Percentiles rank a stretch among this genome's conserved stretches.
phyloP scores from a whole-genome alignment of 2,329 filamentous ascomycete species.

The Colletotrichum zoysiae region DNA sequence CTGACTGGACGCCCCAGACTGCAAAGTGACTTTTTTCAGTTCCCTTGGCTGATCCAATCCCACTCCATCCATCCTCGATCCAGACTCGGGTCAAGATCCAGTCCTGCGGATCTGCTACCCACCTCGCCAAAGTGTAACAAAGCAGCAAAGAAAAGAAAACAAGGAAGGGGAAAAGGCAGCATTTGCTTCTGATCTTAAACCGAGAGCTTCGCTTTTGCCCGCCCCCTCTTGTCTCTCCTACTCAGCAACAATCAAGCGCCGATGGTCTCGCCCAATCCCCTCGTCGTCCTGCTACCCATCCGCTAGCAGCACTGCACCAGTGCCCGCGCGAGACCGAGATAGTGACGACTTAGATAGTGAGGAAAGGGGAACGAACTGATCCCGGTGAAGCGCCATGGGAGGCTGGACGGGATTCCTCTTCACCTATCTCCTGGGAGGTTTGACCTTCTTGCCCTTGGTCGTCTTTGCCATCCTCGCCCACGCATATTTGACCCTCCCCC shows the following conservation, averaged over 20 bases:
- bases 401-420: slow-evolving; percentile 72
- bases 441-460: slow-evolving; percentile 87
- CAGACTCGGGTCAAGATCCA: slow-evolving; percentile 20
- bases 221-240: neutral
- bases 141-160: neutral
- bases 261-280: slow-evolving; percentile 30
- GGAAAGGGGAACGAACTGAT: slow-evolving; percentile 26
- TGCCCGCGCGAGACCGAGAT: slow-evolving; percentile 28
- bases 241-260: slow-evolving; percentile 20
- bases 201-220: slow-evolving; percentile 19
- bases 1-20: slow-evolving; percentile 31
- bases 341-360: slow-evolving; percentile 14
- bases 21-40: slow-evolving; percentile 26
- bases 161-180: neutral
- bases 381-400: slow-evolving; percentile 57
- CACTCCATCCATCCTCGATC: slow-evolving; percentile 6
- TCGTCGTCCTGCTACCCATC: slow-evolving; percentile 20
- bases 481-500: slow-evolving; percentile 76
- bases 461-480: slow-evolving; percentile 72
- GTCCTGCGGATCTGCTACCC: slow-evolving; percentile 14
- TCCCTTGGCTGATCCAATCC: slow-evolving; percentile 19
- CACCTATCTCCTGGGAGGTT: slow-evolving; percentile 85
- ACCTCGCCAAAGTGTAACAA: slow-evolving; percentile 9
- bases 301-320: slow-evolving; percentile 33
- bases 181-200: slow-evolving; percentile 18